phyloP scores from a whole-genome alignment of 352 stramenopile genomes.

The Phytophthora hibernalis region DNA sequence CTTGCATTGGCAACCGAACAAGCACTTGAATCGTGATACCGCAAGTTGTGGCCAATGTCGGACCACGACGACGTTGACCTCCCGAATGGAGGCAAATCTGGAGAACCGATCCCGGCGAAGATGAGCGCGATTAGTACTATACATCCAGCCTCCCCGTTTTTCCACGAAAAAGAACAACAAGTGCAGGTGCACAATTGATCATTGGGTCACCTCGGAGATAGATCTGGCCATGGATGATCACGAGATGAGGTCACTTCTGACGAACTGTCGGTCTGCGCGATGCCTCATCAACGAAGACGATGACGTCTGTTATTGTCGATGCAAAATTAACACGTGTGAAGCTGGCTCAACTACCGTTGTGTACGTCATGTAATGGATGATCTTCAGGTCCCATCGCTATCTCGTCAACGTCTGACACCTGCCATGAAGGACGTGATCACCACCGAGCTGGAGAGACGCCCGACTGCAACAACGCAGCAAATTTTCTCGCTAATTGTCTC shows the following conservation, averaged over 20 bases:
- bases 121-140: conserved; percentile 1
- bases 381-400: background rate
- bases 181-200: conserved; percentile 5
- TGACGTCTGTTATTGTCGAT: conserved; percentile 4
- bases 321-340: conserved; percentile 11
- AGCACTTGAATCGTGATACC: background rate
- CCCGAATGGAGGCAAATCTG: conserved; percentile 1
- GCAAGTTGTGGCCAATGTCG: background rate
- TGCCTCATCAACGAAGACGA: background rate
- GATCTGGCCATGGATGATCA: conserved; percentile 1
- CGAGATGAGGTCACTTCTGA: conserved; percentile 4
- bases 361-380: conserved; percentile 6
- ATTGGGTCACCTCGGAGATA: background rate
- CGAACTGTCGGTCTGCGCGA: conserved; percentile 1
- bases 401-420: background rate
- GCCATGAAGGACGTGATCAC: background rate
- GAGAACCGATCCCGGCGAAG: background rate
- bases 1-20: background rate
- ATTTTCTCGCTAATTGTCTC: conserved; percentile 1
- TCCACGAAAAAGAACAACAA: conserved; percentile 4
- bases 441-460: background rate
- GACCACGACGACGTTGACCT: background rate
- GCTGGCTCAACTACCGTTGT: background rate
- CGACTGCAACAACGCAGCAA: background rate
- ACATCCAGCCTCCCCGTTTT: background rate